A percentile compares a stretch with the other conserved stretches of the same genome.
These are phyloP conservation scores for Geotrichum siamense DNA, from an alignment of 1,139 yeast genomes.

Conservation along the genomic window DNA sequence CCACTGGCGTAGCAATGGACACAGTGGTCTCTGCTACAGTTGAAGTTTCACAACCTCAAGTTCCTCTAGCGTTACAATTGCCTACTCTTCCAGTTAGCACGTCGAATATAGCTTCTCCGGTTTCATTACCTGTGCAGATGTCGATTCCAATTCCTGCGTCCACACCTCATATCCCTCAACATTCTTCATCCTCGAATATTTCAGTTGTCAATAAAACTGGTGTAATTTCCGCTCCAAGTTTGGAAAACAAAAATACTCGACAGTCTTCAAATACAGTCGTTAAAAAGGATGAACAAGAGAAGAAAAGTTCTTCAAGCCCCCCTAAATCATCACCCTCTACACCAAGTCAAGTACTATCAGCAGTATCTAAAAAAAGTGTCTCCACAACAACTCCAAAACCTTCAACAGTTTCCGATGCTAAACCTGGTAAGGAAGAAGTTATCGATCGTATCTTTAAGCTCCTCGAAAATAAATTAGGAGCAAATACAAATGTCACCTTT, in stretches of 20 bases:
- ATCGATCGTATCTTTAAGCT: slow-evolving; percentile 27
- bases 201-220: neutral
- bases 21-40: slow-evolving; percentile 10
- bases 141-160: neutral
- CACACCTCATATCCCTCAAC: neutral
- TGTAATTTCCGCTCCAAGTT: neutral
- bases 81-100: neutral
- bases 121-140: slow-evolving; percentile 1
- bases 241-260: slow-evolving; percentile 1
- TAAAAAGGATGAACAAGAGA: neutral
- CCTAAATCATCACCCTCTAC: neutral
- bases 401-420: slow-evolving; percentile 15
- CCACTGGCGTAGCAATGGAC: slow-evolving; percentile 7
- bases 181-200: neutral
- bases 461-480: slow-evolving; percentile 34
- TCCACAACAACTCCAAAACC: neutral
- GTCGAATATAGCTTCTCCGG: neutral
- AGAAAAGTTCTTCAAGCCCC: no score
- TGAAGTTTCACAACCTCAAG: slow-evolving; percentile 8
- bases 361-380: neutral
- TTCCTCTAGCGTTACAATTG: neutral
- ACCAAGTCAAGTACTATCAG: neutral
- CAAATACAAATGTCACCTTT: slow-evolving; percentile 42
- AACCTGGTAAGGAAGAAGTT: slow-evolving; percentile 17
- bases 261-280: neutral